Percentiles rank a stretch among this genome's conserved stretches.
These are phyloP conservation scores for Suillus subalutaceus DNA, from an alignment of 768 basidiomycete genomes.

Conservation along the genomic window DNA sequence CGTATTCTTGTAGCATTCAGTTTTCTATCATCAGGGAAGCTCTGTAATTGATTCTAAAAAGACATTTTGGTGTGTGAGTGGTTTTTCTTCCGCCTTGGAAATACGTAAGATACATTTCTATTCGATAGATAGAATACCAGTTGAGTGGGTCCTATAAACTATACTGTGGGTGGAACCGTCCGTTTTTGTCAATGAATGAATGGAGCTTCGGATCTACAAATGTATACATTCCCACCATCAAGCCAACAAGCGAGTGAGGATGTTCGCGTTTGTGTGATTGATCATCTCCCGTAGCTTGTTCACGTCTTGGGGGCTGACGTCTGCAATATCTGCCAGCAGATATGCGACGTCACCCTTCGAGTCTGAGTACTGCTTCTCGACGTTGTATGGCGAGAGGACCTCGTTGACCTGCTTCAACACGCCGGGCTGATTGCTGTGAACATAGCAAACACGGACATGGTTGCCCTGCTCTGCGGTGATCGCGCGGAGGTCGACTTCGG, in stretches of 20 bases:
- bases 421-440: slow-evolving; percentile 95
- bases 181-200: slow-evolving; percentile 25
- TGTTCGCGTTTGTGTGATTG: slow-evolving; percentile 79
- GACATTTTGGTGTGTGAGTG: slow-evolving; percentile 16
- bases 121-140: slow-evolving; percentile 38
- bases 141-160: slow-evolving; percentile 47
- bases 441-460: slow-evolving; percentile 89
- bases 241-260: slow-evolving; percentile 85
- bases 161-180: slow-evolving; percentile 36
- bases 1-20: slow-evolving; percentile 2
- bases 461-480: slow-evolving; percentile 83
- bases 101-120: slow-evolving; percentile 10
- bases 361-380: slow-evolving; percentile 99
- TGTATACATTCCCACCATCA: slow-evolving; percentile 28
- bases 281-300: slow-evolving; percentile 79
- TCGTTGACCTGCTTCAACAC: slow-evolving; percentile 96
- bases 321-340: slow-evolving; percentile 95
- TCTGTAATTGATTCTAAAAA: slow-evolving; percentile 14
- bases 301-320: slow-evolving; percentile 82
- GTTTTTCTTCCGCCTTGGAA: background rate
- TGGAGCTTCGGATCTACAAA: background rate
- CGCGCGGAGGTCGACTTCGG: slow-evolving; percentile 94
- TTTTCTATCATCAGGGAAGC: slow-evolving; percentile 16
- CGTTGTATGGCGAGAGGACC: slow-evolving; percentile 91
- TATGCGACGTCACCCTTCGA: slow-evolving; percentile 93